Conservation (phyloP, 192 early-diverging fungal species). For the Coemansia reversa region DNA sequence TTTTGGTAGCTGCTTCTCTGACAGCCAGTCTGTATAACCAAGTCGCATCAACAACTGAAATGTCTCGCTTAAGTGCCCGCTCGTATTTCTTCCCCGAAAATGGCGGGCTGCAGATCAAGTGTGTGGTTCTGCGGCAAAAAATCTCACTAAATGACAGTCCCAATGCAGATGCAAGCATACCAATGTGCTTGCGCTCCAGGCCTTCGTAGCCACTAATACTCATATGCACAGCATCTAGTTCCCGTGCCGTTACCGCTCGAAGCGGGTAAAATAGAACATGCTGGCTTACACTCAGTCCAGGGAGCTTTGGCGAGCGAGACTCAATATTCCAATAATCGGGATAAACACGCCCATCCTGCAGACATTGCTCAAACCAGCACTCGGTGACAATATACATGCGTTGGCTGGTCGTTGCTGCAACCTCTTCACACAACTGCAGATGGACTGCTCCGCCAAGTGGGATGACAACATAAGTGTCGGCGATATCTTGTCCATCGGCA, state of each 20-base stretch:
- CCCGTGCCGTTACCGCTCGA: neutral
- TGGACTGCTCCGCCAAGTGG: conserved; percentile 23
- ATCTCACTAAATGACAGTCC: conserved; percentile 55
- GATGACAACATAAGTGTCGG: conserved; percentile 25
- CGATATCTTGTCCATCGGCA: neutral
- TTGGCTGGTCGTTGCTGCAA: neutral
- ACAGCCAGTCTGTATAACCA: conserved; percentile 49
- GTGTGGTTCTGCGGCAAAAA: conserved; percentile 62
- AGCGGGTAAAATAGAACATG: conserved; percentile 50
- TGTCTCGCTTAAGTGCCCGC: conserved; percentile 69
- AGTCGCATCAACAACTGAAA: conserved; percentile 62
- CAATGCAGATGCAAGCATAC: conserved; percentile 44
- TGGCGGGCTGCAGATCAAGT: conserved; percentile 65
- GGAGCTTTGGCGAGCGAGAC: neutral
- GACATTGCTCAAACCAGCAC: conserved; percentile 62
- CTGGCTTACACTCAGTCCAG: conserved; percentile 31
- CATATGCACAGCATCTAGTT: conserved; percentile 14
- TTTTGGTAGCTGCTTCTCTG: neutral
- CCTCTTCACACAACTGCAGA: conserved; percentile 15
- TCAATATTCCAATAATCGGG: conserved; percentile 30
- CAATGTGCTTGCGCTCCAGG: conserved; percentile 59
- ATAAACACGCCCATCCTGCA: conserved; percentile 43
- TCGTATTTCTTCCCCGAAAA: conserved; percentile 70
- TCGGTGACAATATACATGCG: conserved; percentile 54
- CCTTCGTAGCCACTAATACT: conserved; percentile 62